Percentiles rank a stretch among this genome's conserved stretches.
These are phyloP conservation scores for Aspergillus fischeri DNA, from an alignment of 2,329 filamentous ascomycete genomes.

Conservation along the genomic window DNA sequence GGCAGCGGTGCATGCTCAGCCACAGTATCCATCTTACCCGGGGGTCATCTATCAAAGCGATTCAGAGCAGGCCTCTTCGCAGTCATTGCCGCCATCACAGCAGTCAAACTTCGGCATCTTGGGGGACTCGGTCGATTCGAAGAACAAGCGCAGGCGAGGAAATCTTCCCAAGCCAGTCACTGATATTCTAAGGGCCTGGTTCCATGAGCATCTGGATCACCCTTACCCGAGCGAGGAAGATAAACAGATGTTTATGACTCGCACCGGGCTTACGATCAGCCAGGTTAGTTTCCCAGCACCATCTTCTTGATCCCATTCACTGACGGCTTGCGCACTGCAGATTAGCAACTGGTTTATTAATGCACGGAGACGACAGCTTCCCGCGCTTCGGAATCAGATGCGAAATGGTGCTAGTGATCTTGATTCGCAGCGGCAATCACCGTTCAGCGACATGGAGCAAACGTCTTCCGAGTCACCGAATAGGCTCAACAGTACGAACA, in stretches of 20 bases:
- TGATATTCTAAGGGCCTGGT: slow-evolving; percentile 76
- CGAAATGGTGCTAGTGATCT: slow-evolving; percentile 30
- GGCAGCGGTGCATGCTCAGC: slow-evolving; percentile 24
- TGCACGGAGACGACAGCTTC: slow-evolving; percentile 45
- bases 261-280: slow-evolving; percentile 74
- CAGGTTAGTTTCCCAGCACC: slow-evolving; percentile 34
- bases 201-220: slow-evolving; percentile 69
- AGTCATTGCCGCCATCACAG: slow-evolving; percentile 25
- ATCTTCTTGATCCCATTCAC: slow-evolving; percentile 1
- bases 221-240: slow-evolving; percentile 86
- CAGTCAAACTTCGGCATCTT: slow-evolving; percentile 38
- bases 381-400: slow-evolving; percentile 43
- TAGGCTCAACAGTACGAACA: not conserved
- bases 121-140: slow-evolving; percentile 35
- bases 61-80: slow-evolving; percentile 29
- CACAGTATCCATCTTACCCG: slow-evolving; percentile 24
- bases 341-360: slow-evolving; percentile 55
- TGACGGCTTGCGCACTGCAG: slow-evolving; percentile 23
- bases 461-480: slow-evolving; percentile 18
- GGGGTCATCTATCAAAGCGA: slow-evolving; percentile 28
- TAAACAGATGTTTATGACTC: slow-evolving; percentile 73
- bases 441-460: slow-evolving; percentile 33
- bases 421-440: slow-evolving; percentile 31
- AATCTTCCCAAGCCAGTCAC: slow-evolving; percentile 91
- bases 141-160: slow-evolving; percentile 60